phyloP scores from a whole-genome alignment of 805 yeast species.

The Metschnikowia peoriensis region DNA sequence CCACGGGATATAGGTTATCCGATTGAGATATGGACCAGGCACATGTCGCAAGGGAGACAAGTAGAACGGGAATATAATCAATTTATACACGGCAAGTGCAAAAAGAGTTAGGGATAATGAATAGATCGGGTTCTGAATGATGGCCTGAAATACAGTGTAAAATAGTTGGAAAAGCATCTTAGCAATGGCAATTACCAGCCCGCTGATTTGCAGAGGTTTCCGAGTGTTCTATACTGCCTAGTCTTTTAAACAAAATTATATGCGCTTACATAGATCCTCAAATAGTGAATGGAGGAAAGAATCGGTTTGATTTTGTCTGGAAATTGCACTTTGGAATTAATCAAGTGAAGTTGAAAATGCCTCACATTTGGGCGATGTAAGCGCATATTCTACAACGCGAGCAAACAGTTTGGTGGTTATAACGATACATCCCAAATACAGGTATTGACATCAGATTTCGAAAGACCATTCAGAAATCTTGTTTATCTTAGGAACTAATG shows the following conservation, averaged over 20 bases:
- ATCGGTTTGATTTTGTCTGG: too few relatives aligned
- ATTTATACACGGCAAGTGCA: slow-evolving; percentile 29
- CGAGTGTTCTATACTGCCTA: too few relatives aligned
- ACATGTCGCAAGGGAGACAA: slow-evolving; percentile 48
- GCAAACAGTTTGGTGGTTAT: too few relatives aligned
- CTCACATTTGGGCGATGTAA: neutral
- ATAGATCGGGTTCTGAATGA: neutral
- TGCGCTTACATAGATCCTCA: too few relatives aligned
- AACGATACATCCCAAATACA: too few relatives aligned
- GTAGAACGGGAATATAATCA: slow-evolving; percentile 45
- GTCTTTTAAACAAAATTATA: too few relatives aligned
- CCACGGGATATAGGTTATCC: slow-evolving; percentile 38
- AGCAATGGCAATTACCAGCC: neutral
- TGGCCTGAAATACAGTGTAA: neutral
- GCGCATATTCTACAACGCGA: neutral
- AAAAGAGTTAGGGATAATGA: neutral
- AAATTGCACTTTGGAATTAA: too few relatives aligned
- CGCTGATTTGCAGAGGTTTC: neutral
- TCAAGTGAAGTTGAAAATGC: neutral
- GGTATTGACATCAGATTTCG: too few relatives aligned
- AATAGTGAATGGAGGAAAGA: too few relatives aligned
- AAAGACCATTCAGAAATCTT: too few relatives aligned
- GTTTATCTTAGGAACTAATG: too few relatives aligned
- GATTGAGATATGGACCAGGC: slow-evolving; percentile 59
- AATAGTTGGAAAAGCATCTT: neutral